Evolutionary conservation across 2,329 filamentous ascomycete genomes (phyloP).

Genomic region (Drechslera avenae): DNA sequence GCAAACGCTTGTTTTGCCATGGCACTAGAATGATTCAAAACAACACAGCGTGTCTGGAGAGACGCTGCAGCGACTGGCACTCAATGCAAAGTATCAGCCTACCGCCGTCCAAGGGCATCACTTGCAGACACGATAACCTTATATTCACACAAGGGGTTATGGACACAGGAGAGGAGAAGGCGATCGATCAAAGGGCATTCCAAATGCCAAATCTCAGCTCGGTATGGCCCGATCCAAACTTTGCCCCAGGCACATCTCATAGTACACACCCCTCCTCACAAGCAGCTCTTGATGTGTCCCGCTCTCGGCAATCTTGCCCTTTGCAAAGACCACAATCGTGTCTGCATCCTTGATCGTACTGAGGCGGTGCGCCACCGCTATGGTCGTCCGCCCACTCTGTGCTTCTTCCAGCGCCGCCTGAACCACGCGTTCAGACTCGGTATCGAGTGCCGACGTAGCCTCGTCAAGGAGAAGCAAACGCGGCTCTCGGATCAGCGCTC

Average conservation of each 20-base stretch:
- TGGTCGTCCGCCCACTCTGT: constrained; percentile 84
- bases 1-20: too few species aligned
- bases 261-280: constrained; percentile 48
- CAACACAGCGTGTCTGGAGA: too few species aligned
- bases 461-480: constrained; percentile 67
- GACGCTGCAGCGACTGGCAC: too few species aligned
- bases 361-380: constrained; percentile 89
- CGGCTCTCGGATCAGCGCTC: constrained; percentile 87
- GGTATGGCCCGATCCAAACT: constrained; percentile 45
- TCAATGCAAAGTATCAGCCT: too few species aligned
- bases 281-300: constrained; percentile 62
- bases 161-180: too few species aligned
- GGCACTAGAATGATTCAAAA: too few species aligned
- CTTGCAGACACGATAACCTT: too few species aligned
- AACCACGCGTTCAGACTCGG: constrained; percentile 69
- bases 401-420: constrained; percentile 82
- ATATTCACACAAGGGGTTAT: too few species aligned
- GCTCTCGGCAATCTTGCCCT: constrained; percentile 79
- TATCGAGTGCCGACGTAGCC: constrained; percentile 45
- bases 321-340: constrained; percentile 90
- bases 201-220: not conserved
- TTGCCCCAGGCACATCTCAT: constrained; percentile 54
- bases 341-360: constrained; percentile 95
- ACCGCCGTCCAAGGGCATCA: too few species aligned
- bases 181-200: too few species aligned